Evolutionary conservation across 2,329 filamentous ascomycete species (phyloP).

Genomic region (Alternaria conjuncta): DNA sequence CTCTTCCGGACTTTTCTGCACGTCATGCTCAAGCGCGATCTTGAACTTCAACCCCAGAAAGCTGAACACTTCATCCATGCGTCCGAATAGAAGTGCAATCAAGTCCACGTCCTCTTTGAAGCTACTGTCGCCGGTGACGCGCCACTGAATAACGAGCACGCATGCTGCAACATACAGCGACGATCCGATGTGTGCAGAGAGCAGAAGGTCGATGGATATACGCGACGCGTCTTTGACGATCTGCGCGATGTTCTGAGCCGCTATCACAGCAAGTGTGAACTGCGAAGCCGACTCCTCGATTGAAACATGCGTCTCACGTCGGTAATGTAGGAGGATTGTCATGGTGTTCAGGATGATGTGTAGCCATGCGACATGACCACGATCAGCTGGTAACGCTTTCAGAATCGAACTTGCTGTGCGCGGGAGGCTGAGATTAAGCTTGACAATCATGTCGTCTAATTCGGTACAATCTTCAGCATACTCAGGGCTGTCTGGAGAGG

Average conservation of each 20-base stretch:
- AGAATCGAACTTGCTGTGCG: constrained; percentile 29
- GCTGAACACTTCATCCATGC: constrained; percentile 33
- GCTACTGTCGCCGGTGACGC: constrained; percentile 24
- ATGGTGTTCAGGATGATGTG: constrained; percentile 31
- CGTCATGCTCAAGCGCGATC: constrained; percentile 29
- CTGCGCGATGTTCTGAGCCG: constrained; percentile 34
- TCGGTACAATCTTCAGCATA: constrained; percentile 31
- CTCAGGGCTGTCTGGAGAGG: constrained; percentile 25
- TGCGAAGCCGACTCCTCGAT: neutral
- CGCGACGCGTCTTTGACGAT: constrained; percentile 36
- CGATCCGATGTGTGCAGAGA: constrained; percentile 32
- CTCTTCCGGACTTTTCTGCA: constrained; percentile 21
- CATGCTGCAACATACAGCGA: constrained; percentile 33
- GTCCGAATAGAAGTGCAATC: constrained; percentile 35
- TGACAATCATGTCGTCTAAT: constrained; percentile 32
- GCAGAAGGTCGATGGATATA: constrained; percentile 32
- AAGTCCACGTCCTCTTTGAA: constrained; percentile 35
- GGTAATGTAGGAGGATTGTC: constrained; percentile 34
- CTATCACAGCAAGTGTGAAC: constrained; percentile 27
- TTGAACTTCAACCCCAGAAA: constrained; percentile 40
- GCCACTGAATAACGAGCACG: constrained; percentile 38
- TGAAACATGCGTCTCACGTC: constrained; percentile 1
- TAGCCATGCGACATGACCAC: constrained; percentile 35
- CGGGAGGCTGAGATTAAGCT: constrained; percentile 37
- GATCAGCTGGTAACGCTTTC: constrained; percentile 22